These are phyloP conservation scores for Arthrobotrys pseudoclavata DNA, from an alignment of 2,329 filamentous ascomycete genomes.

Conservation along the genomic window DNA sequence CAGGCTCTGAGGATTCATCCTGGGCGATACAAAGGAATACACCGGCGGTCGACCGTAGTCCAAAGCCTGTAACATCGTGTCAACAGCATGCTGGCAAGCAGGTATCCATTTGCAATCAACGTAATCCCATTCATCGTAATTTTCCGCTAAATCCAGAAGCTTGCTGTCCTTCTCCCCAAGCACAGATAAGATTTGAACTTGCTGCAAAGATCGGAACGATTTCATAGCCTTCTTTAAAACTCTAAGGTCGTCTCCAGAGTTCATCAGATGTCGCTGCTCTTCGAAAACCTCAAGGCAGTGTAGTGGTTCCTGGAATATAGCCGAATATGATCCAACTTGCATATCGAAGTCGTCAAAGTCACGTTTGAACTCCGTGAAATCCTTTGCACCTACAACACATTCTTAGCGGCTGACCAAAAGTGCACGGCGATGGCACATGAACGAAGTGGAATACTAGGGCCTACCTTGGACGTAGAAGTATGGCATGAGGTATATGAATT, in stretches of 20 bases:
- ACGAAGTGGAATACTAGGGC: constrained; percentile 11
- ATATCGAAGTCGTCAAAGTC: constrained; percentile 65
- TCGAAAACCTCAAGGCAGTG: constrained; percentile 64
- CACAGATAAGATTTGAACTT: constrained; percentile 75
- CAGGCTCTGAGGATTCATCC: constrained; percentile 71
- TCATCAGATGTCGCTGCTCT: constrained; percentile 71
- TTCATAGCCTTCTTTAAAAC: constrained; percentile 72
- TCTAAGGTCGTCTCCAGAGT: constrained; percentile 69
- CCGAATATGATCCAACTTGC: constrained; percentile 67
- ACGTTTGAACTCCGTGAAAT: constrained; percentile 60
- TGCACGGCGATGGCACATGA: constrained; percentile 57
- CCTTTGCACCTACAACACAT: constrained; percentile 65
- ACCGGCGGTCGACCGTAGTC: constrained; percentile 72
- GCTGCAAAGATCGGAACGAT: constrained; percentile 74
- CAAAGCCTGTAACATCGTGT: constrained; percentile 73
- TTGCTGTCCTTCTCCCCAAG: constrained; percentile 73
- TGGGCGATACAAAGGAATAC: constrained; percentile 74
- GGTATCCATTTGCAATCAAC: constrained; percentile 73
- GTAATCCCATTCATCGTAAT: constrained; percentile 66
- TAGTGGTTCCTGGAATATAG: constrained; percentile 66
- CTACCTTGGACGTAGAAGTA: constrained; percentile 73
- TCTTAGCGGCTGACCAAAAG: constrained; percentile 67
- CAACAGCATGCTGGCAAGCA: constrained; percentile 75
- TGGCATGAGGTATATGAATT: constrained; percentile 74
- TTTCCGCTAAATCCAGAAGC: constrained; percentile 62